These are phyloP conservation scores for Colletotrichum liaoningense DNA, from an alignment of 2,329 filamentous ascomycete species.

Conservation along the genomic window DNA sequence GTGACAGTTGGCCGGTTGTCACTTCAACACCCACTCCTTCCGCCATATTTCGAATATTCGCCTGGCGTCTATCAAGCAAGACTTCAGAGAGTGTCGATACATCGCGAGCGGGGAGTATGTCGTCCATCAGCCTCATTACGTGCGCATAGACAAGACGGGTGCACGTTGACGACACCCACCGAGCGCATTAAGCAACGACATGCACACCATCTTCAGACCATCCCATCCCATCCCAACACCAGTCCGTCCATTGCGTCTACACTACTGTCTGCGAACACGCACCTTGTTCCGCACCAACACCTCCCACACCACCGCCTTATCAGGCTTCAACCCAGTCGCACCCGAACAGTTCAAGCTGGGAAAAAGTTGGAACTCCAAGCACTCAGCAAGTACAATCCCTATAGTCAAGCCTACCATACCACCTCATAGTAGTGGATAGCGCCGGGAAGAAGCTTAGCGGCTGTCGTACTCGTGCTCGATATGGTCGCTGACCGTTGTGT, in stretches of 20 bases:
- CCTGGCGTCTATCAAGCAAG: not conserved
- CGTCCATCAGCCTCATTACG: not conserved
- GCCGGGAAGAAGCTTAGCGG: not conserved
- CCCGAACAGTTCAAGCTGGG: slow-evolving; percentile 6
- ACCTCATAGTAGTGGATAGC: not conserved
- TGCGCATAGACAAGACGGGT: not conserved
- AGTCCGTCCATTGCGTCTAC: not conserved
- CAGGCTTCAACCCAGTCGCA: slow-evolving; percentile 16
- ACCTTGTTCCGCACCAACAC: slow-evolving; percentile 20
- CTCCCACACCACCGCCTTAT: slow-evolving; percentile 7
- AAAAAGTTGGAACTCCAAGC: not conserved
- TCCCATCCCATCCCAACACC: slow-evolving; percentile 5
- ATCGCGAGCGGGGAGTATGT: not conserved
- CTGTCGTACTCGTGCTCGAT: slow-evolving; percentile 7
- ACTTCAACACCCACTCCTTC: not conserved
- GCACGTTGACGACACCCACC: slow-evolving; percentile 8
- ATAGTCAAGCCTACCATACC: not conserved
- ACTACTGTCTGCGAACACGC: slow-evolving; percentile 19
- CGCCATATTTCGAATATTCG: not conserved
- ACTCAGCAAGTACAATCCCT: not conserved
- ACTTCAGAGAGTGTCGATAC: not conserved
- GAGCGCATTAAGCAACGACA: slow-evolving; percentile 30
- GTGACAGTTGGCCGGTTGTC: not conserved
- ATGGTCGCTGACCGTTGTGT: not conserved
- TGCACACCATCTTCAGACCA: slow-evolving; percentile 29